phyloP scores from a whole-genome alignment of 441 rosid genomes.

The Rhodomyrtus psidioides region DNA sequence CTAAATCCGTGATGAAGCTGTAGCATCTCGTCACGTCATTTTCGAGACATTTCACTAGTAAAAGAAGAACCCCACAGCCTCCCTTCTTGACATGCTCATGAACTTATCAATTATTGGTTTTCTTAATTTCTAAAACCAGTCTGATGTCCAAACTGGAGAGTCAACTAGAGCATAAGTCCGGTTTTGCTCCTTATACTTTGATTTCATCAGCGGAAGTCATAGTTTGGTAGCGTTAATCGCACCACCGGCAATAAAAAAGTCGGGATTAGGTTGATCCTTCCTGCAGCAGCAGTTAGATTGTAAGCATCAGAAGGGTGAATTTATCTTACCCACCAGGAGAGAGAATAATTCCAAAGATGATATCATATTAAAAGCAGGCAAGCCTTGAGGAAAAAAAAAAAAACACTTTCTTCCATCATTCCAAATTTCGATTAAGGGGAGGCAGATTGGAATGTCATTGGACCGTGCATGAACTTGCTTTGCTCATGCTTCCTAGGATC shows the following conservation, averaged over 20 bases:
- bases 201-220: neutral
- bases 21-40: neutral
- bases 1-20: neutral
- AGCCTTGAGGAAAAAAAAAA: neutral
- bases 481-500: neutral
- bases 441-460: slow-evolving; percentile 7
- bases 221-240: neutral
- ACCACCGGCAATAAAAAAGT: neutral
- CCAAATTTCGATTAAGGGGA: neutral
- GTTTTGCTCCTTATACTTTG: neutral
- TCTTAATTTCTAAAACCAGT: neutral
- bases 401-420: neutral
- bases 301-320: neutral
- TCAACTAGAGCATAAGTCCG: neutral
- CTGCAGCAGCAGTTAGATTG: neutral
- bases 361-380: neutral
- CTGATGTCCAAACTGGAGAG: neutral
- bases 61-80: neutral
- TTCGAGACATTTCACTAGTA: neutral
- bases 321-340: neutral
- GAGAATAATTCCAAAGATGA: neutral
- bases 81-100: neutral
- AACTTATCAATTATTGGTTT: neutral
- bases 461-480: slow-evolving; percentile 24
- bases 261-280: neutral